Evolutionary conservation across 352 stramenopile species (phyloP).

Genomic region (Elongisporangium anandrum): DNA sequence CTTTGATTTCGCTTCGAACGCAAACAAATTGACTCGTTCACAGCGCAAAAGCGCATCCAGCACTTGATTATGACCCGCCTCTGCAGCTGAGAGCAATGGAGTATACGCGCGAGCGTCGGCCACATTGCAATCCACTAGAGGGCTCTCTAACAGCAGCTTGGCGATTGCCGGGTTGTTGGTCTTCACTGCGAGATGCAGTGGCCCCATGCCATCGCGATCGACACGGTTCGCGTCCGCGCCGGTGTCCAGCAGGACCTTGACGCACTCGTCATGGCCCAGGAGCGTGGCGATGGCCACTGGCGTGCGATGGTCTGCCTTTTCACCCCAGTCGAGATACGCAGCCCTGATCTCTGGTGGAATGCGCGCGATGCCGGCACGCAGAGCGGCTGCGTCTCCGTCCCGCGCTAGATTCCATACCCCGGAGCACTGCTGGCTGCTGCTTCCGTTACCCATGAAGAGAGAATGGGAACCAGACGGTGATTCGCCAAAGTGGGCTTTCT

Average conservation of each 20-base stretch:
- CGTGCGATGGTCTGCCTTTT: constrained; percentile 55
- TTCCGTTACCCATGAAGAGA: not conserved
- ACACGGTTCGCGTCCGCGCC: constrained; percentile 12
- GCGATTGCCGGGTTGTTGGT: not conserved
- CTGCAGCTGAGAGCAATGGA: constrained; percentile 25
- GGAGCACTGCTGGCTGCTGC: not conserved
- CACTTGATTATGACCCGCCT: not conserved
- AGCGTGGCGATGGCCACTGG: constrained; percentile 58
- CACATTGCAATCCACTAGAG: constrained; percentile 36
- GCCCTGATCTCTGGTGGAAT: constrained; percentile 45
- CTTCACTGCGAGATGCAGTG: not conserved
- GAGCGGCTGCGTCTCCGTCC: constrained; percentile 34
- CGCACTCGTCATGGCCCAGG: constrained; percentile 60
- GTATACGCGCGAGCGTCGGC: constrained; percentile 54
- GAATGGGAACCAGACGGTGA: too few species aligned
- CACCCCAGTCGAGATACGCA: constrained; percentile 63
- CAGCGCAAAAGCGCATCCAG: not conserved
- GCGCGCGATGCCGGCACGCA: constrained; percentile 43
- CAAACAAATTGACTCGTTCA: not conserved
- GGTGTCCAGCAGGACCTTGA: constrained; percentile 39
- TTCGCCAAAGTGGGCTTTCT: too few species aligned
- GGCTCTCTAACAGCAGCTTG: not conserved
- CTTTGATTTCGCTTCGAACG: not conserved
- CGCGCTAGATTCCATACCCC: not conserved
- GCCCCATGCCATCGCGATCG: not conserved